These are phyloP conservation scores for Forsythia suspensa DNA, from an alignment of 257 asterid species.

Conservation along the genomic window DNA sequence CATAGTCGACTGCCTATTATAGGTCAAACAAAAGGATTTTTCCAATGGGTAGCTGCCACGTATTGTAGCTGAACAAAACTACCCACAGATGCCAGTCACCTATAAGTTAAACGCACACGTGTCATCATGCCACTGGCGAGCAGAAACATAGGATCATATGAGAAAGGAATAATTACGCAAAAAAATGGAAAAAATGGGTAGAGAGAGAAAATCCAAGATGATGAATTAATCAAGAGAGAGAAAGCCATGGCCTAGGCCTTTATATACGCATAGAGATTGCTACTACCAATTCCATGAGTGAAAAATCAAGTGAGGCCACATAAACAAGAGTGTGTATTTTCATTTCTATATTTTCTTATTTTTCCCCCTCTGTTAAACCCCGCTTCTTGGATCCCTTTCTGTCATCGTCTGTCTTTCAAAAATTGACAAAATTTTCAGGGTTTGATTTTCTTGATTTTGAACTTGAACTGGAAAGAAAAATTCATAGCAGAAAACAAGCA, in stretches of 20 bases:
- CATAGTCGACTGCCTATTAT: not conserved
- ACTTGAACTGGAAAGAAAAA: slow-evolving; percentile 1
- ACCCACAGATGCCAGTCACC: slow-evolving; percentile 10
- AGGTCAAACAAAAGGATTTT: not conserved
- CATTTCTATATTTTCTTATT: slow-evolving; percentile 24
- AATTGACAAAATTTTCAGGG: slow-evolving; percentile 35
- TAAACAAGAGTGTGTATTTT: slow-evolving; percentile 23
- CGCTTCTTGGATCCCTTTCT: slow-evolving; percentile 93
- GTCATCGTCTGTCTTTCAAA: slow-evolving; percentile 86
- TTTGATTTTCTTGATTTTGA: slow-evolving; percentile 40
- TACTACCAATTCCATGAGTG: slow-evolving; percentile 42
- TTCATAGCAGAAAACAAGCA: slow-evolving; percentile 16
- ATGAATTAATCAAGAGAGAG: slow-evolving; percentile 22
- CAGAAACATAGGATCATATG: not conserved
- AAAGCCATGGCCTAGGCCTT: slow-evolving; percentile 29
- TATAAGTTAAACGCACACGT: not conserved
- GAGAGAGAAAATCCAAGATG: slow-evolving; percentile 20
- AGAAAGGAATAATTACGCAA: slow-evolving; percentile 1
- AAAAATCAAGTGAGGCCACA: slow-evolving; percentile 54
- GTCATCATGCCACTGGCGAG: not conserved
- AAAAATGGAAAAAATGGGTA: not conserved
- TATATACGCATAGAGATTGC: slow-evolving; percentile 32
- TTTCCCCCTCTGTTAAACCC: slow-evolving; percentile 56
- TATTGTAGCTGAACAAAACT: not conserved
- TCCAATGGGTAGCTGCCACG: slow-evolving; percentile 7